phyloP scores from a whole-genome alignment of 1,284 basidiomycete genomes.

The Chiua sp. region DNA sequence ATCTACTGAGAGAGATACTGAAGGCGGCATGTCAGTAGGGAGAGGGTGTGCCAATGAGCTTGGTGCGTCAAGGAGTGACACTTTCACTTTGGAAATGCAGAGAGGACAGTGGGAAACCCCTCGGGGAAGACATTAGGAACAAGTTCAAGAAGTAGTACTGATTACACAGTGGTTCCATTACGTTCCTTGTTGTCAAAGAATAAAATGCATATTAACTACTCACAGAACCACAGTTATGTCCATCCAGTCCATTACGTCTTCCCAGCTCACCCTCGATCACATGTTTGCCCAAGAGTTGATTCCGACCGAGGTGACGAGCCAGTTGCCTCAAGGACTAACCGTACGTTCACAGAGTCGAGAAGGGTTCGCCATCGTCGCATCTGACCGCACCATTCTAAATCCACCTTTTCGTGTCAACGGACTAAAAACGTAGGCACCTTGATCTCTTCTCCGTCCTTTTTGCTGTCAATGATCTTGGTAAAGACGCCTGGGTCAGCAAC shows the following conservation, averaged over 20 bases:
- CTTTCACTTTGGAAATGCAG: constrained; percentile 29
- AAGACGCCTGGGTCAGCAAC: constrained; percentile 73
- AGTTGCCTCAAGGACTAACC: constrained; percentile 57
- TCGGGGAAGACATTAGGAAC: constrained; percentile 23
- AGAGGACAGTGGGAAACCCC: constrained; percentile 26
- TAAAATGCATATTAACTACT: no score
- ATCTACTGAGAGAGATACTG: constrained; percentile 28
- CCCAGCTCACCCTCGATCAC: constrained; percentile 67
- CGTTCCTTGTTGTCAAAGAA: no score
- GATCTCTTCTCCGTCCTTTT: constrained; percentile 84
- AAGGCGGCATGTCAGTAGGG: constrained; percentile 3
- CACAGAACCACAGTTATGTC: neutral
- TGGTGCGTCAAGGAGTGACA: constrained; percentile 29
- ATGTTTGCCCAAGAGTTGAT: constrained; percentile 76
- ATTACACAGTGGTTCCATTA: neutral
- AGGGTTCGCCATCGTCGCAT: neutral
- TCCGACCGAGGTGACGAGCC: constrained; percentile 59
- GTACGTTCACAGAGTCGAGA: constrained; percentile 30
- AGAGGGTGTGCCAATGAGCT: no score
- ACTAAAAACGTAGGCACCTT: constrained; percentile 88
- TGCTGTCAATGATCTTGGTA: constrained; percentile 77
- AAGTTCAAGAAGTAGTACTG: constrained; percentile 19
- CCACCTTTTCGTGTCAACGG: constrained; percentile 87
- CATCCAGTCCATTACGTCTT: constrained; percentile 12
- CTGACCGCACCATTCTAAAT: constrained; percentile 56